Conservation (phyloP, 2,329 filamentous ascomycete genomes). For the Raffaelea ambrosiae region DNA sequence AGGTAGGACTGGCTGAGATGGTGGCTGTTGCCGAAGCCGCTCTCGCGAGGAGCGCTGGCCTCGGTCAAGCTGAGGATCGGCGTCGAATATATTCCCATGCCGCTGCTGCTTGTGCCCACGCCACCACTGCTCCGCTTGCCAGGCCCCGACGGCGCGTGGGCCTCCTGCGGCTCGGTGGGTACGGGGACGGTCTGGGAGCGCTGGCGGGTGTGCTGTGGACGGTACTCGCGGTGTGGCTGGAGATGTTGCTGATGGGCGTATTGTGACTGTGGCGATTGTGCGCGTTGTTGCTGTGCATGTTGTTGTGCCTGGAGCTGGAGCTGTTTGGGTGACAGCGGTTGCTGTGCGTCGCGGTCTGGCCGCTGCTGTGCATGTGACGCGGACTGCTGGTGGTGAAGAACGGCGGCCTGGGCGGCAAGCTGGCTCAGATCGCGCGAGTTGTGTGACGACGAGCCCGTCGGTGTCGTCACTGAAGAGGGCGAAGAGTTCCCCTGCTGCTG, state of each 20-base stretch:
- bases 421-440: conserved; percentile 42
- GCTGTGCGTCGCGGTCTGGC: conserved; percentile 11
- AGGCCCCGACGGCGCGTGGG: not conserved
- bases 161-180: conserved; percentile 36
- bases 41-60: conserved; percentile 53
- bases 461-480: conserved; percentile 9
- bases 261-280: conserved; percentile 48
- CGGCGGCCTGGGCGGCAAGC: conserved; percentile 71
- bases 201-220: conserved; percentile 43
- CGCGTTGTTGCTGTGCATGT: conserved; percentile 44
- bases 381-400: conserved; percentile 52
- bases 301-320: conserved; percentile 52
- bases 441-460: conserved; percentile 9
- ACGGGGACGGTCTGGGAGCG: conserved; percentile 67
- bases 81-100: conserved; percentile 21
- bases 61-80: conserved; percentile 57
- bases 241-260: conserved; percentile 35
- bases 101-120: conserved; percentile 8
- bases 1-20: conserved; percentile 31
- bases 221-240: conserved; percentile 25
- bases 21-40: conserved; percentile 38
- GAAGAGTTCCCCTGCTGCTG: not conserved
- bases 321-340: conserved; percentile 26
- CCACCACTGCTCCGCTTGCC: conserved; percentile 35
- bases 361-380: too few species aligned